A percentile compares a stretch with the other conserved stretches of the same genome.
phyloP scores from a whole-genome alignment of 805 yeast genomes.

The Cyberlindnera americana region DNA sequence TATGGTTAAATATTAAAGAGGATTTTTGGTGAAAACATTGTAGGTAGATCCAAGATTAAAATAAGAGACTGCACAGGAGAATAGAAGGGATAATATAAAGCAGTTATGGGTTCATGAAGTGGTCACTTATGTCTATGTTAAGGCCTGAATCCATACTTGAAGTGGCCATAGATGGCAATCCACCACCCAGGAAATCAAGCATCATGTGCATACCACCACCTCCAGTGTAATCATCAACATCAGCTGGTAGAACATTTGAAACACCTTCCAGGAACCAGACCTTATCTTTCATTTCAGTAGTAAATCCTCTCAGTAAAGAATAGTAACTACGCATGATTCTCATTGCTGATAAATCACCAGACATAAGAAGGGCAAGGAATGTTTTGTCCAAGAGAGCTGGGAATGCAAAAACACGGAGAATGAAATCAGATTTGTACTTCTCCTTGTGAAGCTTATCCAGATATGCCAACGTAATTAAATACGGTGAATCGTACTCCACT shows the following conservation, averaged over 20 bases:
- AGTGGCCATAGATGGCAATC: conserved; percentile 45
- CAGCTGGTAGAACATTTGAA: conserved; percentile 81
- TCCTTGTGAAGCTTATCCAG: conserved; percentile 81
- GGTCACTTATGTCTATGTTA: conserved; percentile 28
- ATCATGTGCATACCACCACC: conserved; percentile 93
- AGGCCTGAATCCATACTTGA: conserved; percentile 32
- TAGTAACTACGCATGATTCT: conserved; percentile 88
- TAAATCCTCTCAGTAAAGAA: conserved; percentile 72
- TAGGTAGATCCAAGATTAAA: background rate
- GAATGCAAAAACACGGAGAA: conserved; percentile 82
- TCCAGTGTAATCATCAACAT: conserved; percentile 86
- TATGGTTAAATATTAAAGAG: background rate
- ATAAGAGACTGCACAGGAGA: background rate
- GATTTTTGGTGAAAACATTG: background rate
- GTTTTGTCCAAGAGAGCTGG: conserved; percentile 87
- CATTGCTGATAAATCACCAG: conserved; percentile 86
- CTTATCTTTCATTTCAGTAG: conserved; percentile 80
- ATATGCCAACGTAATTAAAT: conserved; percentile 81
- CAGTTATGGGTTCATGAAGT: conserved; percentile 26
- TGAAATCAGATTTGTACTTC: conserved; percentile 79
- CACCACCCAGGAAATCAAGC: conserved; percentile 82
- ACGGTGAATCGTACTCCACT: conserved; percentile 77
- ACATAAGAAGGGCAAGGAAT: conserved; percentile 71
- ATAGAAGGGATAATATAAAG: background rate
- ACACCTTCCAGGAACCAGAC: conserved; percentile 96